Evolutionary conservation across 768 basidiomycete species (phyloP), one percentile per base, ranked within the genome.

Genomic region (Leccinum broughii): DNA sequence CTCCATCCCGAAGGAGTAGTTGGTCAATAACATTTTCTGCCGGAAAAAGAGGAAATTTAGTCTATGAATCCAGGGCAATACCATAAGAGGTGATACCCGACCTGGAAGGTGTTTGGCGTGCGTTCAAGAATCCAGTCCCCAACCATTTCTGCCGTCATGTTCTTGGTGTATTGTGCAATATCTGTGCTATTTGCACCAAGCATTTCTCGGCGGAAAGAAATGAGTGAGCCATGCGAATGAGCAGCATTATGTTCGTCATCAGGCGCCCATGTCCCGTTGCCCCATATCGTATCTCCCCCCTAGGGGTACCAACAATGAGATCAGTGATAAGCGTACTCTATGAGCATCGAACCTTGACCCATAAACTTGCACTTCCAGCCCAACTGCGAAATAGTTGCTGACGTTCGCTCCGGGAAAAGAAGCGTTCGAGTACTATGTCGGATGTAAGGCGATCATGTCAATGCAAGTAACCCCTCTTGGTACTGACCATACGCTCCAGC

Each of bases 311-410:
- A 17, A 8, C 39, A 28, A 6, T 69, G 14, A 64, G 54, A 50
- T 9, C 8, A 13, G 7, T 30, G 20, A 14, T 39, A 3, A 4
- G 26, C 2, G 13, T 35, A 15, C 11, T 10, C 35, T 13, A 41
- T 2, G 34, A 55, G 15, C n/a, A 4, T n/a, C 49, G n/a, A 70
- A 85, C 92, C 83, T 95, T 96, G 61, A 95, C 83, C 94, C 94
- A 95, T 85, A 95, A 84, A 64, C 92, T 91, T 24, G 90, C 93
- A 64, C 92, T 90, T 34, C 95, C 95, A 7, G 93, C 93, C 96
- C 96, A 99, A 69, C 89, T 91, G 30, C 93, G 82, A 79, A 99
- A 98, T 11, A 99, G 80, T 54, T 84, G 86, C 60, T 91, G 92
- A 1, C 96, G 83, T 73, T 99, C 97, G 49, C 83, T 86, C 41